Evolutionary conservation across 148 eudicot genomes (phyloP).

Genomic region (Simmondsia chinensis): DNA sequence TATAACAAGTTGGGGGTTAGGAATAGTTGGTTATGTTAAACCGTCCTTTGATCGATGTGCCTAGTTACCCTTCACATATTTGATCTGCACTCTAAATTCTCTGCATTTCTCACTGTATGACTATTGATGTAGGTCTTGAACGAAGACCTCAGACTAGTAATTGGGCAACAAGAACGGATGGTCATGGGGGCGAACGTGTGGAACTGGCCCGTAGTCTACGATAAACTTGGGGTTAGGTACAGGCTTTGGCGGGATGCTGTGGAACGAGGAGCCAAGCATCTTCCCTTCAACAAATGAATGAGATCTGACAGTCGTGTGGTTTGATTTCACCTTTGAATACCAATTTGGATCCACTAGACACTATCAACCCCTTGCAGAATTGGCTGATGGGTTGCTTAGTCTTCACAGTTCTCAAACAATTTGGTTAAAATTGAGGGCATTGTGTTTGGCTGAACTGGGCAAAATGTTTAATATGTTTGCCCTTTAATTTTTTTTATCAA

Average conservation of each 20-base stretch:
- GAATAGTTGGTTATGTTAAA: no score
- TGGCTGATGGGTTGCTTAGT: no score
- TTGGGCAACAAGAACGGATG: conserved; percentile 96
- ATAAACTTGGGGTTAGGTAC: conserved; percentile 91
- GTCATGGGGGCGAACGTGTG: conserved; percentile 76
- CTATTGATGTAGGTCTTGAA: conserved; percentile 53
- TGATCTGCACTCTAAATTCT: neutral
- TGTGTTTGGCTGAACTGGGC: no score
- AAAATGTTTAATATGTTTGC: no score
- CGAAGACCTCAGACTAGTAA: conserved; percentile 76
- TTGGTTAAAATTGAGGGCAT: no score
- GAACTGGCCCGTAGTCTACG: conserved; percentile 85
- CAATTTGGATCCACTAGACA: no score
- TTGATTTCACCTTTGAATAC: no score
- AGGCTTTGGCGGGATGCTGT: conserved; percentile 86
- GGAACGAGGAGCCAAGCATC: conserved; percentile 48
- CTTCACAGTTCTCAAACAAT: no score
- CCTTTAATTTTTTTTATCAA: no score
- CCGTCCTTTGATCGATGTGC: neutral
- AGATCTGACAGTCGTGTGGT: no score
- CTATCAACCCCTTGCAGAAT: no score
- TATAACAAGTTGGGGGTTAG: no score
- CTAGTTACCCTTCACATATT: neutral
- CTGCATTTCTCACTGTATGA: neutral
- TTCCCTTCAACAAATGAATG: conserved; percentile 42